Percentiles rank a stretch among this genome's conserved stretches.
Evolutionary conservation across 1,284 basidiomycete genomes (phyloP).

Genomic region (Chalciporus sp.): DNA sequence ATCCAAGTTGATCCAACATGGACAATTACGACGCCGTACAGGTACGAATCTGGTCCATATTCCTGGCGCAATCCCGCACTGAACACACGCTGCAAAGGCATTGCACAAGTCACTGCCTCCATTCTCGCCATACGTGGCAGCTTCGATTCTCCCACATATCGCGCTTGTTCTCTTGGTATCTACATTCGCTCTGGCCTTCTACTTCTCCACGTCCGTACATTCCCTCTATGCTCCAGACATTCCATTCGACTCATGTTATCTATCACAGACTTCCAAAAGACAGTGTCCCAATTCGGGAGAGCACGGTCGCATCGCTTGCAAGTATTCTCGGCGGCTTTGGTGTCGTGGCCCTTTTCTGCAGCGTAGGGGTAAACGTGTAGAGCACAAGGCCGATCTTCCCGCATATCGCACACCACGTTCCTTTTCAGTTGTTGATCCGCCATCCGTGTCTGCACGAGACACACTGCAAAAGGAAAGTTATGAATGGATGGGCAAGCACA

Average conservation of each 20-base stretch:
- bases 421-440: conserved; percentile 69
- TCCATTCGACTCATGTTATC: conserved; percentile 14
- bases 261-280: conserved; percentile 67
- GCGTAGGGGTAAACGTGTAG: conserved; percentile 84
- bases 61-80: conserved; percentile 3
- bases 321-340: conserved; percentile 84
- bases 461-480: conserved; percentile 47
- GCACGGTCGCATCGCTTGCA: conserved; percentile 68
- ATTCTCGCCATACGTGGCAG: conserved; percentile 71
- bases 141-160: conserved; percentile 67
- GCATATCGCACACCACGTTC: neutral
- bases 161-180: conserved; percentile 71
- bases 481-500: neutral
- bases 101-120: conserved; percentile 56
- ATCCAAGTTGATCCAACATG: conserved; percentile 31
- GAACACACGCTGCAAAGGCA: conserved; percentile 39
- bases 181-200: conserved; percentile 83
- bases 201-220: conserved; percentile 80
- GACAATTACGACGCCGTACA: conserved; percentile 44
- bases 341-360: conserved; percentile 85
- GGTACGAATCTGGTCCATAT: conserved; percentile 32
- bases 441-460: conserved; percentile 73
- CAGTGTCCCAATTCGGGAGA: conserved; percentile 68
- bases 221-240: conserved; percentile 14
- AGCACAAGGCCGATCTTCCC: conserved; percentile 10